phyloP scores from a whole-genome alignment of 345 rosid genomes.

The Aurinia saxatilis region DNA sequence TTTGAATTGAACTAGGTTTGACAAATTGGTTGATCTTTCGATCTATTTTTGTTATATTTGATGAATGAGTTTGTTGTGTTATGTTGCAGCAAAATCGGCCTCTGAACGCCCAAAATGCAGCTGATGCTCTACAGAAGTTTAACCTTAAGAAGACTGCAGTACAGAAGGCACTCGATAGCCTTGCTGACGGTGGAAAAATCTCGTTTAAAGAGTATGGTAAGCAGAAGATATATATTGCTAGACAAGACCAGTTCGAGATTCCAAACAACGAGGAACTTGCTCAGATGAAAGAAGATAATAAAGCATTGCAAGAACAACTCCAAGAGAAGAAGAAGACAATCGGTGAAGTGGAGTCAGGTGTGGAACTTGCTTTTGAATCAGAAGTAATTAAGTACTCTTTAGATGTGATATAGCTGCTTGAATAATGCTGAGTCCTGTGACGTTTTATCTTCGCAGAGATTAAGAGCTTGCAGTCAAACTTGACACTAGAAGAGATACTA shows the following conservation, averaged over 20 bases:
- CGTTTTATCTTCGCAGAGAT: constrained; percentile 45
- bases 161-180: constrained; percentile 79
- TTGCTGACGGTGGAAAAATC: constrained; percentile 65
- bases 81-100: constrained; percentile 78
- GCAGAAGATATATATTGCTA: constrained; percentile 89
- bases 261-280: constrained; percentile 75
- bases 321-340: constrained; percentile 53
- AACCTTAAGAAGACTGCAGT: constrained; percentile 86
- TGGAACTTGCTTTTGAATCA: background rate
- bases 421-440: background rate
- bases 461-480: constrained; percentile 56
- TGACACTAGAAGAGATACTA: constrained; percentile 68
- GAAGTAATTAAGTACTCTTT: background rate
- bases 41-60: too few species aligned
- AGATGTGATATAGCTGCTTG: background rate
- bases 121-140: constrained; percentile 83
- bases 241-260: constrained; percentile 87
- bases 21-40: background rate
- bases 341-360: constrained; percentile 71
- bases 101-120: constrained; percentile 75
- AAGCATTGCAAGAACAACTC: constrained; percentile 52
- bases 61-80: background rate
- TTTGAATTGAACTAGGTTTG: background rate
- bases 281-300: constrained; percentile 74
- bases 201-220: constrained; percentile 90